Evolutionary conservation across 306 rosid species (phyloP), one percentile per base, ranked within the genome.

Genomic region (Acacia confusa): DNA sequence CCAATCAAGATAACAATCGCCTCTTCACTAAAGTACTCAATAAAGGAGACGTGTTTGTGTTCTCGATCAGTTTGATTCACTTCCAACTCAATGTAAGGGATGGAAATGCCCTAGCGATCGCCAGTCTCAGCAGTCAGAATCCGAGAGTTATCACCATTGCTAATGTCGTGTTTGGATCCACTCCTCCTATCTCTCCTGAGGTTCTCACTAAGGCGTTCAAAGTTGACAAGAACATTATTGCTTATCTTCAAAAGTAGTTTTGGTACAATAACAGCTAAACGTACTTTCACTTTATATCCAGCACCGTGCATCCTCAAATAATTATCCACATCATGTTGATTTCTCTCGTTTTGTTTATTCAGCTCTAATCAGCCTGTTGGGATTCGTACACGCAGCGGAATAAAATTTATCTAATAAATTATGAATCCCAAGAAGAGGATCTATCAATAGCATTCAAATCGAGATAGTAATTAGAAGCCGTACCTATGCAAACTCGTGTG

Each of bases 201-300:
- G 81, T 85, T 50, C 87, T 85, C 20, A 41, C 86, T 65, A 83
- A 79, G 74, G 86, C 87, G 7, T 86, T 83, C 70, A 82, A 78
- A 17, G 81, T 85, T 53, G 89, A 81, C 52, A 43, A 75, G 19
- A 68, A 83, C 0, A 16, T 71, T 9, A 53, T 83, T 2, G 78
- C 81, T 6, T 55, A 57, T 30, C 87, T 88, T 14, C 89, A 85
- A 68, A 85, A 81, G 78, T 82, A 78, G 32, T 28, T 28, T 28
- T 3, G 32, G 32, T 28, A 75, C 81, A 83, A 73, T 82, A 83
- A 88, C 68, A 77, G 61, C 22, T 50, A 50, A 17, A 17, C 22
- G 16, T 0, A 4, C 17, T 3, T 28, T 28, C 2, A 28, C 32
- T 28, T 1, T 28, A 28, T 28, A 28, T 28, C 32, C 32, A 28